phyloP scores from a whole-genome alignment of 371 early-diverging fungal species.

The Syncephalastrum monosporum region DNA sequence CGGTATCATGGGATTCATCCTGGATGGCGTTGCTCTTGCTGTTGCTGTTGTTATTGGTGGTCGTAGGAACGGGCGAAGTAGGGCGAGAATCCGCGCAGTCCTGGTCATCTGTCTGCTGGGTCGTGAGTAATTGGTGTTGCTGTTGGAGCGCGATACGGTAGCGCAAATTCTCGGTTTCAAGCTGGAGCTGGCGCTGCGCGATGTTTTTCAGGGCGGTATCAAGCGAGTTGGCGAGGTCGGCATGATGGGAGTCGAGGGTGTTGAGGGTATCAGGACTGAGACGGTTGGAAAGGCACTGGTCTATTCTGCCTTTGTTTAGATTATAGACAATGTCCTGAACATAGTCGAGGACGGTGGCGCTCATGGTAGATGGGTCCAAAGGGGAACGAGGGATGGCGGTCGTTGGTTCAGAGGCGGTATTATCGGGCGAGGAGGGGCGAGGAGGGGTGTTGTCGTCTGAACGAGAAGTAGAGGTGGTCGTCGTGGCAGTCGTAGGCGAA shows the following conservation, averaged over 20 bases:
- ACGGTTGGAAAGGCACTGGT: slow-evolving; percentile 19
- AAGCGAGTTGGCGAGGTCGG: slow-evolving; percentile 20
- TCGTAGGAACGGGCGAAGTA: slow-evolving; percentile 2
- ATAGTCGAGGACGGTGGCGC: slow-evolving; percentile 17
- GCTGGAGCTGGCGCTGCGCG: slow-evolving; percentile 34
- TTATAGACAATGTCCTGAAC: slow-evolving; percentile 26
- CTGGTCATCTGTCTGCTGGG: slow-evolving; percentile 10
- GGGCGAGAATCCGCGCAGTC: neutral
- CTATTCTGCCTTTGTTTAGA: slow-evolving; percentile 31
- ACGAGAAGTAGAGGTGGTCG: slow-evolving; percentile 3
- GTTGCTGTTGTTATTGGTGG: neutral
- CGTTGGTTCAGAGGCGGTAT: neutral
- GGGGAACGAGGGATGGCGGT: neutral
- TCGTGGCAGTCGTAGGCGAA: neutral
- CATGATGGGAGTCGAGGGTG: slow-evolving; percentile 12
- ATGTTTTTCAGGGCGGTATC: slow-evolving; percentile 35
- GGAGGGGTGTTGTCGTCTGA: slow-evolving; percentile 1
- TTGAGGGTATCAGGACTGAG: slow-evolving; percentile 8
- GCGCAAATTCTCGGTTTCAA: slow-evolving; percentile 42
- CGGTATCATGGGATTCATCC: neutral
- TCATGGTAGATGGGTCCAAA: slow-evolving; percentile 5
- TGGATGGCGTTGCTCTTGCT: neutral
- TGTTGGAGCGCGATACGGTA: slow-evolving; percentile 40
- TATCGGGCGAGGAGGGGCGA: slow-evolving; percentile 14
- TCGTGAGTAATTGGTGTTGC: slow-evolving; percentile 32